A percentile compares a stretch with the other conserved stretches of the same genome.
phyloP scores from a whole-genome alignment of 305 asterid species.

The Andrographis paniculata region DNA sequence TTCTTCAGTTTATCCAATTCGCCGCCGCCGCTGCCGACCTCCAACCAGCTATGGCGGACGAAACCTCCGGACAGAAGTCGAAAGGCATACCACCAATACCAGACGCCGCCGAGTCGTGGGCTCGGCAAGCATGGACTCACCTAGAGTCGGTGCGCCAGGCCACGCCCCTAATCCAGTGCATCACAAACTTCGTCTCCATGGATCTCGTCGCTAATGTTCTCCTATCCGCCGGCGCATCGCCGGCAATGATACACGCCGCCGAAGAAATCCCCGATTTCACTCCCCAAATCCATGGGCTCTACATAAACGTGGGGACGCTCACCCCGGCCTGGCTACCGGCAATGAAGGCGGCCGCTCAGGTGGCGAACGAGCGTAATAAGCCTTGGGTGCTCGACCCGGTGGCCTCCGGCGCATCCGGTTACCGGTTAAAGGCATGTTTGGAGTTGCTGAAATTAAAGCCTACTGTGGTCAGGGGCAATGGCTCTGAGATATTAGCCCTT shows the following conservation, averaged over 20 bases:
- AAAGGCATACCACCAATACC: not conserved
- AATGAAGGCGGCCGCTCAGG: slow-evolving; percentile 62
- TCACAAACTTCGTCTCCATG: slow-evolving; percentile 84
- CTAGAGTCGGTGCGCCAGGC: slow-evolving; percentile 29
- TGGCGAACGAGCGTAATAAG: slow-evolving; percentile 39
- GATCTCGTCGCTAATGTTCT: slow-evolving; percentile 83
- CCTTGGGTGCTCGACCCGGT: slow-evolving; percentile 98
- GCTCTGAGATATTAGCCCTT: slow-evolving; percentile 80
- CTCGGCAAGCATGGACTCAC: slow-evolving; percentile 49
- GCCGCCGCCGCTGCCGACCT: no score
- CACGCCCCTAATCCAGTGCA: slow-evolving; percentile 79
- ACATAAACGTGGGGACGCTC: slow-evolving; percentile 80
- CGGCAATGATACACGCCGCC: slow-evolving; percentile 77
- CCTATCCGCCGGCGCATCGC: slow-evolving; percentile 79
- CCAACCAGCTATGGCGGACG: not conserved
- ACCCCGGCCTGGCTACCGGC: slow-evolving; percentile 68
- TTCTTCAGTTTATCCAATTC: no score
- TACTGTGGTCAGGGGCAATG: slow-evolving; percentile 75
- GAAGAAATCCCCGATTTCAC: slow-evolving; percentile 78
- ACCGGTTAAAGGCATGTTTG: slow-evolving; percentile 66
- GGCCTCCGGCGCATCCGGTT: slow-evolving; percentile 72
- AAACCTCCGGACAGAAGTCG: not conserved
- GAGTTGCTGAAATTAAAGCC: slow-evolving; percentile 60
- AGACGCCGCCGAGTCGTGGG: slow-evolving; percentile 26
- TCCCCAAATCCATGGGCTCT: slow-evolving; percentile 56